Evolutionary conservation across 352 stramenopile species (phyloP).

Genomic region (Pythium insidiosum): DNA sequence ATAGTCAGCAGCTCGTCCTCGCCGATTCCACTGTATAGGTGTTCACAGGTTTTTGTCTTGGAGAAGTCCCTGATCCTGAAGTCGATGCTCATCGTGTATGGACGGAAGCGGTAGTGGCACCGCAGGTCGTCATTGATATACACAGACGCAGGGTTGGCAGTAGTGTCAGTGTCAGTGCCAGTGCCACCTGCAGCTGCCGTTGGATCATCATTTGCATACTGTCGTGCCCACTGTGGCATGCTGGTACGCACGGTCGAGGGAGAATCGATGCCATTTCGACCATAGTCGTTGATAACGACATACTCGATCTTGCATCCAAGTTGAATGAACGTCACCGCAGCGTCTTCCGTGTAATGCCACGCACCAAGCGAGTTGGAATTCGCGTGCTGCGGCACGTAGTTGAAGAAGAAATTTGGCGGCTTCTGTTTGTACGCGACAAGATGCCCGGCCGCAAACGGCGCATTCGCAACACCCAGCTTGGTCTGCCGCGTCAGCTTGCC

Average conservation of each 20-base stretch:
- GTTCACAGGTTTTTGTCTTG: neutral
- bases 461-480: neutral
- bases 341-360: neutral
- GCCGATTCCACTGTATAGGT: neutral
- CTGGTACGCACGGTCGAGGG: neutral
- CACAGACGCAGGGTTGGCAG: too few species aligned
- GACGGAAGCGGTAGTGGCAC: constrained; percentile 2
- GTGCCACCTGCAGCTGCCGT: neutral
- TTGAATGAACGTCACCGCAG: neutral
- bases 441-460: constrained; percentile 1
- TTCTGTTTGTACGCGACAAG: constrained; percentile 1
- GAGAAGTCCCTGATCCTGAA: neutral
- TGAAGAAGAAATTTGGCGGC: constrained; percentile 4
- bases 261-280: neutral
- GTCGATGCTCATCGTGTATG: constrained; percentile 2
- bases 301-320: neutral
- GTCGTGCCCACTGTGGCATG: neutral
- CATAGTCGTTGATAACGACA: neutral
- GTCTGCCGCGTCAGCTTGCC: too few species aligned
- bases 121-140: constrained; percentile 1
- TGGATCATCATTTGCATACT: neutral
- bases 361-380: neutral
- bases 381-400: constrained; percentile 3
- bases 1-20: neutral
- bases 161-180: neutral